Evolutionary conservation across 1,284 basidiomycete species (phyloP).

Genomic region (Ustilago cynodontis): DNA sequence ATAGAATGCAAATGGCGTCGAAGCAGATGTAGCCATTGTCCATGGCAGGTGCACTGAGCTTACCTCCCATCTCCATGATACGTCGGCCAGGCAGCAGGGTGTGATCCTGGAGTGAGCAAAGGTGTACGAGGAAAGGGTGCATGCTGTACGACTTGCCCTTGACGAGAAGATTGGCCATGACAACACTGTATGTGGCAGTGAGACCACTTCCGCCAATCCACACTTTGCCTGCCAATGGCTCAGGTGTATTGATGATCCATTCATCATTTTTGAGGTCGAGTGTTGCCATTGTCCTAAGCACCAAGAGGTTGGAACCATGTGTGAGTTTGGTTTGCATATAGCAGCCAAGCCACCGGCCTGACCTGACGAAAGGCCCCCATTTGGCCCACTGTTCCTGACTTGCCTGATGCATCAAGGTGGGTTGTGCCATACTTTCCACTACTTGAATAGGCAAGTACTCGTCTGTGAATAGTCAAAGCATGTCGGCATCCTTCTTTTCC

Average conservation of each 20-base stretch:
- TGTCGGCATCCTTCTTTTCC: constrained; percentile 57
- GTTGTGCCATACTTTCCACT: constrained; percentile 60
- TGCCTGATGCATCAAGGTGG: constrained; percentile 53
- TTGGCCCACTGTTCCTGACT: constrained; percentile 54
- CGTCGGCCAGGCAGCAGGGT: constrained; percentile 46
- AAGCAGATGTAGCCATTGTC: constrained; percentile 60
- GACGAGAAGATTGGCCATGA: constrained; percentile 60
- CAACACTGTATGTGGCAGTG: constrained; percentile 58
- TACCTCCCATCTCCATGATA: constrained; percentile 58
- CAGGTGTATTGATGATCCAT: constrained; percentile 57
- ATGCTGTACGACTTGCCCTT: constrained; percentile 52
- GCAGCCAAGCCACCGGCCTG: constrained; percentile 55
- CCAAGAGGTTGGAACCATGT: constrained; percentile 59
- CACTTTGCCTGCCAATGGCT: constrained; percentile 51
- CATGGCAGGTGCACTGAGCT: constrained; percentile 58
- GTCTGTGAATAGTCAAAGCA: constrained; percentile 55
- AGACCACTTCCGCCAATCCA: constrained; percentile 61
- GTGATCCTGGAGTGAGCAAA: constrained; percentile 54
- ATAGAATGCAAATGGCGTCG: constrained; percentile 49
- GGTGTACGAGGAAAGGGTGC: constrained; percentile 62
- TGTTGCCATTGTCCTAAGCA: constrained; percentile 56
- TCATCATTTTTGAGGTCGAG: constrained; percentile 40
- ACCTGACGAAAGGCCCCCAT: constrained; percentile 51
- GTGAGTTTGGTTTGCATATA: constrained; percentile 64
- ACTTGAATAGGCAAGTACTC: constrained; percentile 61